Evolutionary conservation across 2,329 filamentous ascomycete genomes (phyloP).

Genomic region (Arthrobotrys pseudoclavata): DNA sequence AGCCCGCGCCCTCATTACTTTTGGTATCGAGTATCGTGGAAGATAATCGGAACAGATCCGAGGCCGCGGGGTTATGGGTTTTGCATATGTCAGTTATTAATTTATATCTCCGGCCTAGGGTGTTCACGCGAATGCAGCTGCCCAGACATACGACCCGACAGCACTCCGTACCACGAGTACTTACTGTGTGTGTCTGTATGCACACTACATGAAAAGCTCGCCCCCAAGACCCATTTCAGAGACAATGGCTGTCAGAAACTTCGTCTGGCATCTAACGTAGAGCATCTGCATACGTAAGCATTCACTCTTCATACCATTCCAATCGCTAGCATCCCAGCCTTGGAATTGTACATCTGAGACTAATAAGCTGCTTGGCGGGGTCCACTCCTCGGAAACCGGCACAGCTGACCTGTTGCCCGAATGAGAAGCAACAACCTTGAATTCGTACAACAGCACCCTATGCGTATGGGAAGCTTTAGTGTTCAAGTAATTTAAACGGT

Average conservation of each 20-base stretch:
- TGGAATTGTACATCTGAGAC: background rate
- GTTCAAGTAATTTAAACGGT: too few relatives aligned
- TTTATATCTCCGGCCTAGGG: slow-evolving; percentile 4
- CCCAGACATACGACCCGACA: background rate
- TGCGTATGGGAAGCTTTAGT: background rate
- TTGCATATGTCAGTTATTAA: slow-evolving; percentile 1
- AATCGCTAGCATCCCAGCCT: background rate
- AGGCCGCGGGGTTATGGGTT: slow-evolving; percentile 5
- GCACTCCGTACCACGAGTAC: too few relatives aligned
- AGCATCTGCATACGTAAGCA: slow-evolving; percentile 1
- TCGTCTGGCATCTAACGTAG: background rate
- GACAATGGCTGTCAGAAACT: background rate
- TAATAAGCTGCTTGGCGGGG: slow-evolving; percentile 1
- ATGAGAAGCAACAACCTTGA: background rate
- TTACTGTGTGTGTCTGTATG: too few relatives aligned
- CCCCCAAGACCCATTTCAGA: background rate
- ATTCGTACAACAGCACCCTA: too few relatives aligned
- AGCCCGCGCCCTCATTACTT: background rate
- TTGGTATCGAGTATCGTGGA: background rate
- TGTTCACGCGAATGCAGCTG: background rate
- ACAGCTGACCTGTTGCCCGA: slow-evolving; percentile 15
- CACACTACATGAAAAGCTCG: too few relatives aligned
- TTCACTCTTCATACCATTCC: slow-evolving; percentile 2
- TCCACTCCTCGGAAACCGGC: slow-evolving; percentile 14
- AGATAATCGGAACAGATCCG: background rate